Base-by-base conservation (phyloP, 164 flowering plant genomes). In the Magnolia officinalis region DNA sequence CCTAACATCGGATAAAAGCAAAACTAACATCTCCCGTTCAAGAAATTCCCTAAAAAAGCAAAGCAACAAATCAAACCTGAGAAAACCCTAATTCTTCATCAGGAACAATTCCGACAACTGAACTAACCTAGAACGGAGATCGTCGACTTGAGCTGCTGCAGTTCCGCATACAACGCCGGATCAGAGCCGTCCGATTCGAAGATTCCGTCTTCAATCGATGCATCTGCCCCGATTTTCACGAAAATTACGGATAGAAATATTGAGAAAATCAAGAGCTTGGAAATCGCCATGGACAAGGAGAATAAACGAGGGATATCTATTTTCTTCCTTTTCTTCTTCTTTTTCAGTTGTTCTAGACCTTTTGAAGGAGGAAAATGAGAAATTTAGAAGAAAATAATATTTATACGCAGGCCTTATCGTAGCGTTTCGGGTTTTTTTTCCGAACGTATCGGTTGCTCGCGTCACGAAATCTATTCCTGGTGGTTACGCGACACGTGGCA, bases 101-200 rank as follows among this genome's bases (percentile, higher is more conserved):
- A 72, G 31, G 72, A 75, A 45, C 31, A 14, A 63, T 74, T 67
- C 49, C 1, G 4, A 50, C 13, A 11, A 16, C 37, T 8, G 9
- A 21, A 10, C 78, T 51, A 14, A 87, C 90, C 88, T 79, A 88
- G 74, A 73, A 67, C 73, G 52, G 80, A 79, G 73, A 84, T 77
- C 80, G 79, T 85, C 50, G 86, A 81, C 74, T 82, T 79, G 72
- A 86, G 85, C 74, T 81, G 83, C 63, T 88, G 81, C 59, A 86
- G 72, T 81, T 86, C 83, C 70, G 72, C 24, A 72, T 71, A 71
- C 72, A 85, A 77, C 3, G 86, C 52, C 16, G 83, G 78, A 73
- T 74, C 83, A 1, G 76, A 24, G 2, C 69, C 72, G 26, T 65
- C 85, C 18, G 77, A 21, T 66, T 24, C 78, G 45, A 50, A 24